Evolutionary conservation across 805 yeast genomes (phyloP).

Genomic region (Candida yuanshanica): DNA sequence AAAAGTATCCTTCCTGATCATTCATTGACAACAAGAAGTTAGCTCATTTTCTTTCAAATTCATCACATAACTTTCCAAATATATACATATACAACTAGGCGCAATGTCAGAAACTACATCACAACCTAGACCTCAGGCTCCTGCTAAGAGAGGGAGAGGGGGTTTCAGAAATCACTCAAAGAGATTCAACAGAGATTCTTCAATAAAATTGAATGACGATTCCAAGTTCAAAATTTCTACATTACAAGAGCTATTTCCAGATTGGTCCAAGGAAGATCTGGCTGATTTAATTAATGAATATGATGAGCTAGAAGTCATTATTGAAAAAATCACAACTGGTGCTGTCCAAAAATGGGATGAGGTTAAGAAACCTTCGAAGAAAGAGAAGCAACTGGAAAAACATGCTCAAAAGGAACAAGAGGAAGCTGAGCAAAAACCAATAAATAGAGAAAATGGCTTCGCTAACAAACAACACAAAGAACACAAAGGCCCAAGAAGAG

Average conservation of each 20-base stretch:
- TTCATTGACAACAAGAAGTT: too few species aligned
- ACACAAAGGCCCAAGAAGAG: conserved; percentile 16
- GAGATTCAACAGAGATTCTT: conserved; percentile 28
- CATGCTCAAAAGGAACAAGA: conserved; percentile 12
- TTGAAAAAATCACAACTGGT: conserved; percentile 85
- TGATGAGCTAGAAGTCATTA: conserved; percentile 70
- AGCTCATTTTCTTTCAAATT: too few species aligned
- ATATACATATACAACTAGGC: neutral
- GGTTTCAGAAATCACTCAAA: conserved; percentile 42
- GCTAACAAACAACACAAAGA: conserved; percentile 11
- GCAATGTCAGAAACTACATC: conserved; percentile 16
- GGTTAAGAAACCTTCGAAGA: conserved; percentile 62
- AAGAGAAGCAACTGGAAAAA: conserved; percentile 38
- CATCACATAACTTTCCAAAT: neutral
- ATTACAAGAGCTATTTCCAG: conserved; percentile 85
- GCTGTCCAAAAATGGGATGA: conserved; percentile 93
- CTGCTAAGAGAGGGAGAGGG: conserved; percentile 25
- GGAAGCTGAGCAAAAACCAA: conserved; percentile 18
- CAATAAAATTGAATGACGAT: conserved; percentile 26
- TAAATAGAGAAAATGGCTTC: conserved; percentile 17
- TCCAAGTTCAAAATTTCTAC: conserved; percentile 40
- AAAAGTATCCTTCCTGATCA: too few species aligned
- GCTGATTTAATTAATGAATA: conserved; percentile 69
- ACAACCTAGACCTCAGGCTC: conserved; percentile 9
- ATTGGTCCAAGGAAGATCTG: conserved; percentile 88